Evolutionary conservation across 441 rosid genomes (phyloP).

Genomic region (Adansonia madagascariensis): DNA sequence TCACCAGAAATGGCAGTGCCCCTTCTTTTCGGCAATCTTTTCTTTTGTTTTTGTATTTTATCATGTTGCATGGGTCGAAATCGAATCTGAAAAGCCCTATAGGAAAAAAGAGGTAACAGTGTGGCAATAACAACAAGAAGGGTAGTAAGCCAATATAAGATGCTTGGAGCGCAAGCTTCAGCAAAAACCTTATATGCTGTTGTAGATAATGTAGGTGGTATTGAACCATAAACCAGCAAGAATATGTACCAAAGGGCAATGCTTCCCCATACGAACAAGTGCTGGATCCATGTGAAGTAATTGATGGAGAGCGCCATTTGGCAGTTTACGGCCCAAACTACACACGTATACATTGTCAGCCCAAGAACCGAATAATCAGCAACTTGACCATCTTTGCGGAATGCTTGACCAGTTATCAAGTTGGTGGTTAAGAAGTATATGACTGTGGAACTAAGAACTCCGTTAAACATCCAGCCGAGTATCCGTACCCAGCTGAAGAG

Average conservation of each 20-base stretch:
- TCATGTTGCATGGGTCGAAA: slow-evolving; percentile 80
- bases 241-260: slow-evolving; percentile 79
- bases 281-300: slow-evolving; percentile 97
- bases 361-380: slow-evolving; percentile 69
- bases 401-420: slow-evolving; percentile 56
- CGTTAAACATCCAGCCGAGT: slow-evolving; percentile 85
- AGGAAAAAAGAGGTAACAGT: slow-evolving; percentile 66
- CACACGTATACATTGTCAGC: slow-evolving; percentile 72
- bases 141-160: slow-evolving; percentile 62
- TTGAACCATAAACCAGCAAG: slow-evolving; percentile 60
- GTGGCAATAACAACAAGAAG: slow-evolving; percentile 61
- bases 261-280: slow-evolving; percentile 90
- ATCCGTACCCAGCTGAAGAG: slow-evolving; percentile 81
- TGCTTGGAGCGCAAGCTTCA: slow-evolving; percentile 72
- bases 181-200: slow-evolving; percentile 71
- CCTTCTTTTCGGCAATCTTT: slow-evolving; percentile 28
- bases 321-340: slow-evolving; percentile 80
- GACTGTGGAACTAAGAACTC: slow-evolving; percentile 66
- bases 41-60: slow-evolving; percentile 45
- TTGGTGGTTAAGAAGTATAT: slow-evolving; percentile 67
- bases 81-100: slow-evolving; percentile 71
- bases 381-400: slow-evolving; percentile 64
- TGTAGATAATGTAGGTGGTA: slow-evolving; percentile 61
- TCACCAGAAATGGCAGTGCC: slow-evolving; percentile 33
- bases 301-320: slow-evolving; percentile 86